Base-by-base conservation (phyloP, 2,329 filamentous ascomycete species). In the Aspergillus sojae region DNA sequence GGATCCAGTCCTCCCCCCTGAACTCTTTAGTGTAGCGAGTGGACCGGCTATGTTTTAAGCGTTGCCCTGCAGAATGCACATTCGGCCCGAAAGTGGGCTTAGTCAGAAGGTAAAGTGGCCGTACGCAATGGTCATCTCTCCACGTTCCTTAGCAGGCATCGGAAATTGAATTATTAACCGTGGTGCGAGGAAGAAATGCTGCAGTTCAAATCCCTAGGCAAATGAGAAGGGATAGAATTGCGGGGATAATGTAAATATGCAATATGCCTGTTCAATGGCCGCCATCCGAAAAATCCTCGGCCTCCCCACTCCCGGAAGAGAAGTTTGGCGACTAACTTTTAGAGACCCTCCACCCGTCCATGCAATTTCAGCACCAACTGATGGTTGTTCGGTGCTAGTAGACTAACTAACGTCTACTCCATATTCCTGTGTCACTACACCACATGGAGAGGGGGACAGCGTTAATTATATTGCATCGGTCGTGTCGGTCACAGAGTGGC, bases 51-150 rank as follows among this genome's bases (percentile, higher is more conserved):
- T 45, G 48, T 16, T 36, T 57, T 53, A 62, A 58, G 39, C 56
- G 52, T 57, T 63, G 63, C 62, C 67, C 58, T 67, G 65, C 62
- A 66, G 64, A 61, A 65, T 67, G 63, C 60, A 61, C 58, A 63
- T 66, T 67, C 65, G 65, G 63, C 46, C 67, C 65, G 65, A 68
- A 58, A 62, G 52, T 65, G 59, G 61, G 67, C 53, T 62, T 62
- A 61, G 56, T 55, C 41, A 55, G 62, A 58, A 50, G 48, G 52
- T 36, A 54, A 36, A 54, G 52, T n/a, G 52, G 32, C 11, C 16
- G n/a, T 39, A 54, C 52, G 4, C 28, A 23, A 54, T 34, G 10
- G 32, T 55, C 41, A 23, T 23, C n/a, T 23, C 34, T 36, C 14
- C 11, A 23, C 34, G 52, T 36, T n/a, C 52, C 19, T 26, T 19